A percentile compares a stretch with the other conserved stretches of the same genome.
Conservation (phyloP, 1,284 basidiomycete genomes). For the Kwoniella shivajii region DNA sequence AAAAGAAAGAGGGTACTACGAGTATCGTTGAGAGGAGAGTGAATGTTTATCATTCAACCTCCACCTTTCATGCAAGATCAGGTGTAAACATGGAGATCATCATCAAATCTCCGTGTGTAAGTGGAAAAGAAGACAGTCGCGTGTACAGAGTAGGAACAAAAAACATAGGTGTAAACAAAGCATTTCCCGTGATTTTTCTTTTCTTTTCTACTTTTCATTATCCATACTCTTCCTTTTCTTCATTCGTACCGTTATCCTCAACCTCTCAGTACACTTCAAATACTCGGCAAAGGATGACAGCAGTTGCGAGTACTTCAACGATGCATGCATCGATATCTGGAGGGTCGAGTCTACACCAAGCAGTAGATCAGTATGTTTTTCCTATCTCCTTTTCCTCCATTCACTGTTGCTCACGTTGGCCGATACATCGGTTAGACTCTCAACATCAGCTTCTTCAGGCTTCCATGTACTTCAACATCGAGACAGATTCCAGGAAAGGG, state of each 20-base stretch:
- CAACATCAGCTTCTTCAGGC: constrained; percentile 10
- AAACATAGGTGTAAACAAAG: not conserved
- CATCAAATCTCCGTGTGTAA: not conserved
- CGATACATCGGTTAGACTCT: constrained; percentile 2
- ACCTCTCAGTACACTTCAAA: too few relatives aligned
- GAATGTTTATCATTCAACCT: constrained; percentile 2
- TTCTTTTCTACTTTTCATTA: not conserved
- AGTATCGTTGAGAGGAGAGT: too few relatives aligned
- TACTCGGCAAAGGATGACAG: too few relatives aligned
- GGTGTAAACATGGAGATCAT: too few relatives aligned
- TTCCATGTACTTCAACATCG: constrained; percentile 36
- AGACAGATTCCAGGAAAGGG: constrained; percentile 38
- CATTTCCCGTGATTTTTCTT: not conserved
- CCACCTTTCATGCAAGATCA: not conserved
- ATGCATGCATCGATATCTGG: constrained; percentile 11
- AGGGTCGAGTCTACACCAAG: constrained; percentile 21
- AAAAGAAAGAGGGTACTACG: too few relatives aligned
- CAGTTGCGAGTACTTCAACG: constrained; percentile 5
- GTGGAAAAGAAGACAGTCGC: constrained; percentile 13
- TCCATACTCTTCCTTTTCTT: not conserved
- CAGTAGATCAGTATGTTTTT: constrained; percentile 27
- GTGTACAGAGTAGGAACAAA: not conserved
- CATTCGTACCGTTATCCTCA: not conserved
- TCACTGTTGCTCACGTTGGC: not conserved
- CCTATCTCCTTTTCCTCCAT: not conserved